These are phyloP conservation scores for Alternaria sp. DNA, from an alignment of 2,329 filamentous ascomycete species.

Conservation along the genomic window DNA sequence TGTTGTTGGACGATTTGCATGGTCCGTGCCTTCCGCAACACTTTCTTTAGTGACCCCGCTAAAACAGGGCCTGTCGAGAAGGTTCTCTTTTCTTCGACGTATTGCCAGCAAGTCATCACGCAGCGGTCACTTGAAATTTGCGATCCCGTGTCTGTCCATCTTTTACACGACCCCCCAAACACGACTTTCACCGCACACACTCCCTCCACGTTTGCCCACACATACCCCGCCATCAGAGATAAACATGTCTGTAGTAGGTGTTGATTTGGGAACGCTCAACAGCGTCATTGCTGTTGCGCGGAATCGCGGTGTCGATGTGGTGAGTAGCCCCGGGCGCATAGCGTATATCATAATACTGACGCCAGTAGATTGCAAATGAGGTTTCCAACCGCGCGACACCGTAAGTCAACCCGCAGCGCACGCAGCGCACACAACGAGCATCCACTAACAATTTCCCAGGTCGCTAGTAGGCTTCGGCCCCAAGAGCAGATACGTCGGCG, in stretches of 20 bases:
- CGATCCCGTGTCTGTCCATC: constrained; percentile 5
- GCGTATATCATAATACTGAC: constrained; percentile 37
- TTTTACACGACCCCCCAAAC: constrained; percentile 12
- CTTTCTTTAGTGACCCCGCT: constrained; percentile 20
- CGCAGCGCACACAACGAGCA: constrained; percentile 15
- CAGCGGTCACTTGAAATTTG: constrained; percentile 14
- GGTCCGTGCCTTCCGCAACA: constrained; percentile 6
- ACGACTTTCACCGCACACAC: constrained; percentile 8
- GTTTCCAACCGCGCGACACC: constrained; percentile 98
- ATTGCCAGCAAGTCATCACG: constrained; percentile 8
- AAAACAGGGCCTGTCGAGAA: constrained; percentile 17
- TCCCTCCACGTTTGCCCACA: constrained; percentile 13
- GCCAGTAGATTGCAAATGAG: constrained; percentile 88
- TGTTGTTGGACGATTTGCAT: not conserved
- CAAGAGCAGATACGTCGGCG: constrained; percentile 92
- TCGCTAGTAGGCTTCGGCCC: constrained; percentile 94
- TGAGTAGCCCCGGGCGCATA: constrained; percentile 62
- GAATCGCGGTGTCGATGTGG: constrained; percentile 98
- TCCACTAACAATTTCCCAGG: constrained; percentile 45
- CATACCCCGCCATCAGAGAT: constrained; percentile 40
- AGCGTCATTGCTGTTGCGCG: constrained; percentile 96
- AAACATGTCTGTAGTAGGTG: constrained; percentile 72
- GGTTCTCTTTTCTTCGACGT: constrained; percentile 20
- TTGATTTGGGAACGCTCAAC: constrained; percentile 96
- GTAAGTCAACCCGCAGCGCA: constrained; percentile 65